A percentile compares a stretch with the other conserved stretches of the same genome.
Conservation (phyloP, 805 yeast genomes). For the Naumovozyma castellii region DNA sequence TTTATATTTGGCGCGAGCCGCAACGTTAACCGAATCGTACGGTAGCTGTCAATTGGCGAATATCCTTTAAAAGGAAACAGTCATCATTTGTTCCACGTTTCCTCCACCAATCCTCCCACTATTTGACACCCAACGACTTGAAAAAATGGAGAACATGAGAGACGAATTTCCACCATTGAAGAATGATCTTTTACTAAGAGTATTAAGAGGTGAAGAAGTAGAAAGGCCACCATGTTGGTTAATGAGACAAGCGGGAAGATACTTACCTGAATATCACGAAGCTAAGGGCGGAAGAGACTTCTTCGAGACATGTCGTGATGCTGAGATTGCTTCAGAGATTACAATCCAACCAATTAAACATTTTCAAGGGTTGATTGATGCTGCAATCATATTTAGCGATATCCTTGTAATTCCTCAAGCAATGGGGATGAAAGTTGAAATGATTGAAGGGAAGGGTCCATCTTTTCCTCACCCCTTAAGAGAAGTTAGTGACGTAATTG, state of each 20-base stretch:
- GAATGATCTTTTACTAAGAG: conserved; percentile 85
- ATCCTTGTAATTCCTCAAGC: conserved; percentile 96
- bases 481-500: conserved; percentile 53
- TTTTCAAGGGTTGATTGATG: conserved; percentile 82
- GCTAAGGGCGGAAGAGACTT: conserved; percentile 82
- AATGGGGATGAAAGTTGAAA: conserved; percentile 89
- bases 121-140: too few species aligned
- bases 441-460: conserved; percentile 93
- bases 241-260: conserved; percentile 97
- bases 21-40: too few species aligned
- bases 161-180: conserved; percentile 59
- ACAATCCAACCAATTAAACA: conserved; percentile 94
- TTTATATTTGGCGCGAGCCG: too few species aligned
- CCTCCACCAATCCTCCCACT: too few species aligned
- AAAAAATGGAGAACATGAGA: background rate
- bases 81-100: too few species aligned
- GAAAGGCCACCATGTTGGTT: conserved; percentile 98
- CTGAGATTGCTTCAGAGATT: conserved; percentile 86
- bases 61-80: too few species aligned
- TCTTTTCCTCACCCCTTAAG: conserved; percentile 84
- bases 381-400: conserved; percentile 94
- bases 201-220: conserved; percentile 81
- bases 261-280: conserved; percentile 80
- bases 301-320: conserved; percentile 89
- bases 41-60: too few species aligned